A percentile compares a stretch with the other conserved stretches of the same genome.
phyloP scores from a whole-genome alignment of 768 basidiomycete genomes.

The Amanita rubescens region DNA sequence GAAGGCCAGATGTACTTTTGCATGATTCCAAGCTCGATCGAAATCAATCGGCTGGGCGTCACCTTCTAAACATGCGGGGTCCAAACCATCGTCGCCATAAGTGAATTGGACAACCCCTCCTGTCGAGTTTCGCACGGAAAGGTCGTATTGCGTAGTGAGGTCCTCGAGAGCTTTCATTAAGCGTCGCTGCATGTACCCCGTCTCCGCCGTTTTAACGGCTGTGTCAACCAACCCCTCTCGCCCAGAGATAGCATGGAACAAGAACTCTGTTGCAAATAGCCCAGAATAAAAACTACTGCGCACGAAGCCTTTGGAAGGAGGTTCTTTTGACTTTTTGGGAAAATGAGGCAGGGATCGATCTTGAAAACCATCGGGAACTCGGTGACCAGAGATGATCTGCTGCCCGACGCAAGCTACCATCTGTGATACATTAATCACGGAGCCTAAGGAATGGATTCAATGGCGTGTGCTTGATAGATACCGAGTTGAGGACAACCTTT shows the following conservation, averaged over 20 bases:
- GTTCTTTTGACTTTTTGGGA: constrained; percentile 92
- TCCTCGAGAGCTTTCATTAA: constrained; percentile 99
- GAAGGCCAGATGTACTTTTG: constrained; percentile 38
- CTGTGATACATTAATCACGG: constrained; percentile 98
- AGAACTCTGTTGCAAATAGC: constrained; percentile 86
- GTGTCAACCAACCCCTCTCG: constrained; percentile 99
- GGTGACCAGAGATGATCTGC: constrained; percentile 96
- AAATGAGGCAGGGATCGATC: constrained; percentile 99
- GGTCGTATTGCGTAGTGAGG: constrained; percentile 91
- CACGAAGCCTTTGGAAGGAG: constrained; percentile 97
- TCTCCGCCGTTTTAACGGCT: constrained; percentile 99
- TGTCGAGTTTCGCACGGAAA: constrained; percentile 89
- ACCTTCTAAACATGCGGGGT: constrained; percentile 94
- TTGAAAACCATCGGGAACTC: constrained; percentile 98
- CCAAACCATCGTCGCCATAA: constrained; percentile 95
- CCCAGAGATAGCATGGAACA: constrained; percentile 98
- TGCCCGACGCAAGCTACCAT: constrained; percentile 99
- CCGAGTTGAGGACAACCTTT: constrained; percentile 53
- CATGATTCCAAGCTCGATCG: constrained; percentile 80
- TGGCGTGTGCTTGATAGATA: background rate
- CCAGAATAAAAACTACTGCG: constrained; percentile 96
- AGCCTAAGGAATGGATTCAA: constrained; percentile 40
- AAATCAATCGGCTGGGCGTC: constrained; percentile 93
- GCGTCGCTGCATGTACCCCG: constrained; percentile 98
- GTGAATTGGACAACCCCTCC: constrained; percentile 96